Evolutionary conservation across 1,139 yeast species (phyloP).

Genomic region (Taphrina wiesneri): DNA sequence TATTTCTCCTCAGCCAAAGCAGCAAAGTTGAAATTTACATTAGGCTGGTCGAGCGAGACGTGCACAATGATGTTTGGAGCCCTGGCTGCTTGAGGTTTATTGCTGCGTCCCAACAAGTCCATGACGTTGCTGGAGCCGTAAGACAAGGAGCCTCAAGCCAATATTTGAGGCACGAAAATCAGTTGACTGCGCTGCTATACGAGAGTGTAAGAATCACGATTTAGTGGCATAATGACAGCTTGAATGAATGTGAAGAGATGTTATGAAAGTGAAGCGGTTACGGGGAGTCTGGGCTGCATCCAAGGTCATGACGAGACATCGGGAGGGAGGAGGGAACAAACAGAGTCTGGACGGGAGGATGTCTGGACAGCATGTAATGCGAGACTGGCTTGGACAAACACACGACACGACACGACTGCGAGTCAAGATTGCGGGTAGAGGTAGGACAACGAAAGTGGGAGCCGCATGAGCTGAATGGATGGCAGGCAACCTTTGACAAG

Average conservation of each 20-base stretch:
- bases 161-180: too few species aligned
- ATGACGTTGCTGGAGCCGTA: neutral
- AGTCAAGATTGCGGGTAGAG: neutral
- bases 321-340: neutral
- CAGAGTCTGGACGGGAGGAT: neutral
- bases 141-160: neutral
- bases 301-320: too few species aligned
- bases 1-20: constrained; percentile 82
- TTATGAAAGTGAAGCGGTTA: neutral
- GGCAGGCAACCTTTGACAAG: too few species aligned
- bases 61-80: constrained; percentile 39
- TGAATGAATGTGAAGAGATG: too few species aligned
- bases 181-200: too few species aligned
- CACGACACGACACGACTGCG: neutral
- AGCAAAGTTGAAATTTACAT: constrained; percentile 72
- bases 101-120: constrained; percentile 23
- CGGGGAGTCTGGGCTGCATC: neutral
- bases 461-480: neutral
- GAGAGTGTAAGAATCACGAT: too few species aligned
- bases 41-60: constrained; percentile 40
- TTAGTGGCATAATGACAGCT: too few species aligned
- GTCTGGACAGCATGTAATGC: neutral
- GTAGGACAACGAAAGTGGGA: neutral
- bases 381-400: neutral
- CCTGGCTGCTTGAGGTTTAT: constrained; percentile 1